Conservation (phyloP, 192 early-diverging fungal species). For the Coemansia sp. region DNA sequence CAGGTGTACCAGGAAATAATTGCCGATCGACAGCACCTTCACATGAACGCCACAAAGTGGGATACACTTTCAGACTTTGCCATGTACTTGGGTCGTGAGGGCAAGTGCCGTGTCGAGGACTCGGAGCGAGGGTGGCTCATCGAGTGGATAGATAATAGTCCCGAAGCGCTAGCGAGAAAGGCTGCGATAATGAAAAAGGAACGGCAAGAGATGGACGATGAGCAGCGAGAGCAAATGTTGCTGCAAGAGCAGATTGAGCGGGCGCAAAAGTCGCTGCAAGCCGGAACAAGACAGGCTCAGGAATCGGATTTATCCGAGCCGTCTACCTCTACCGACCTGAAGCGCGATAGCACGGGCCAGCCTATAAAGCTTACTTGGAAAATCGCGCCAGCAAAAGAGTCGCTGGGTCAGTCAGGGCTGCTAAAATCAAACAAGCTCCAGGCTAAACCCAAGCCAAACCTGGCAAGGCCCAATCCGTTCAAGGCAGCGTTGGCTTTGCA, state of each 20-base stretch:
- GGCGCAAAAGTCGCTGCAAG: conserved; percentile 55
- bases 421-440: conserved; percentile 6
- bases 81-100: conserved; percentile 81
- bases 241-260: conserved; percentile 83
- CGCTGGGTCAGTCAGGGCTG: neutral
- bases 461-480: conserved; percentile 35
- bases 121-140: conserved; percentile 89
- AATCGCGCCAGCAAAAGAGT: neutral
- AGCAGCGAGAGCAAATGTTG: conserved; percentile 74
- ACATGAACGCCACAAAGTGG: conserved; percentile 97
- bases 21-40: conserved; percentile 83
- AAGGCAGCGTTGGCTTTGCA: conserved; percentile 18
- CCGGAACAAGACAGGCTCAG: neutral
- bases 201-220: conserved; percentile 78
- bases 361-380: conserved; percentile 34
- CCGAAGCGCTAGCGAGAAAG: conserved; percentile 74
- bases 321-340: conserved; percentile 22
- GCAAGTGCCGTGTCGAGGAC: conserved; percentile 83
- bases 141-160: conserved; percentile 87
- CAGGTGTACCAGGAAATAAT: conserved; percentile 97
- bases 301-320: neutral
- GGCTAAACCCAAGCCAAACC: neutral
- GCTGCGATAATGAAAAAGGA: conserved; percentile 79
- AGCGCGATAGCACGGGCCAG: conserved; percentile 11
- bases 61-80: conserved; percentile 84